These are phyloP conservation scores for Phytophthora citrophthora DNA, from an alignment of 352 stramenopile species.

Conservation along the genomic window DNA sequence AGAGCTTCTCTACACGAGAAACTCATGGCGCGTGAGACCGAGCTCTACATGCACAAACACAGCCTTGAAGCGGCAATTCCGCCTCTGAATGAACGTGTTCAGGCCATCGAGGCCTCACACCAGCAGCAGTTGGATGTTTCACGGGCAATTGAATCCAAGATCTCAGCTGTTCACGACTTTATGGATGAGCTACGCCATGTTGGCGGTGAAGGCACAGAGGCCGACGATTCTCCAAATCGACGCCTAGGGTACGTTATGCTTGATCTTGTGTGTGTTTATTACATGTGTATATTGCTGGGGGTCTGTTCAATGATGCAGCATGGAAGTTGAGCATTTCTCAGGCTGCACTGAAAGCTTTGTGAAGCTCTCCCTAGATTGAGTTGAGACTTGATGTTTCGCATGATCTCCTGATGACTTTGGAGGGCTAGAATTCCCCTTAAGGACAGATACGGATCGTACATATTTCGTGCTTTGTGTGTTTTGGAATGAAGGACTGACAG, in stretches of 20 bases:
- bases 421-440: conserved; percentile 86
- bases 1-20: conserved; percentile 45
- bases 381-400: conserved; percentile 12
- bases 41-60: conserved; percentile 47
- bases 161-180: conserved; percentile 66
- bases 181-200: conserved; percentile 62
- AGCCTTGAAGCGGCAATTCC: conserved; percentile 30
- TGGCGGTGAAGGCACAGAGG: conserved; percentile 55
- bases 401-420: conserved; percentile 90
- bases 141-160: conserved; percentile 58
- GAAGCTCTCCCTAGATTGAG: conserved; percentile 33
- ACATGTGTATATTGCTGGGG: conserved; percentile 13
- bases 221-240: conserved; percentile 60
- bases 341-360: conserved; percentile 5
- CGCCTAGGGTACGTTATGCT: conserved; percentile 46
- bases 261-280: conserved; percentile 17
- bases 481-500: conserved; percentile 9
- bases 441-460: conserved; percentile 92
- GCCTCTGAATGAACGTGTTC: conserved; percentile 32
- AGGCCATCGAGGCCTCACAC: conserved; percentile 47
- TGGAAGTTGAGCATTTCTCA: conserved; percentile 7
- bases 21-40: conserved; percentile 51
- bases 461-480: background rate
- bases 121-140: conserved; percentile 36
- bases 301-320: conserved; percentile 26